A percentile compares a stretch with the other conserved stretches of the same genome.
These are phyloP conservation scores for Epichloe typhina DNA, from an alignment of 2,329 filamentous ascomycete genomes.

Conservation along the genomic window DNA sequence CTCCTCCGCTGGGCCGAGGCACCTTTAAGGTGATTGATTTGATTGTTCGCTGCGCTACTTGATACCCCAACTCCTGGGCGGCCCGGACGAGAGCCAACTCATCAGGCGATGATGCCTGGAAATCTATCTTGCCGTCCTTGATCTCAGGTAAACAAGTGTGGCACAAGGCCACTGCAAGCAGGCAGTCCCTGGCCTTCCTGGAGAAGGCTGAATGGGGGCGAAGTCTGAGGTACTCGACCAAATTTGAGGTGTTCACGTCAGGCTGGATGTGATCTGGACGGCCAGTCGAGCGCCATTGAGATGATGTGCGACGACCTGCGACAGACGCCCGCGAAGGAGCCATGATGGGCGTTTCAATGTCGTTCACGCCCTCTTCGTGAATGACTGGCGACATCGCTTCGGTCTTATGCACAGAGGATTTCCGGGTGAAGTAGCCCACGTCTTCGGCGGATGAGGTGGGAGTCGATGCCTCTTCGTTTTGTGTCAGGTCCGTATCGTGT, in stretches of 20 bases:
- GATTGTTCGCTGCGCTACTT: conserved; percentile 61
- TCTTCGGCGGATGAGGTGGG: not conserved
- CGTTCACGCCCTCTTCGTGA: conserved; percentile 15
- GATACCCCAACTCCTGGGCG: conserved; percentile 72
- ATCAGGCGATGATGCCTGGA: conserved; percentile 82
- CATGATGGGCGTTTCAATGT: conserved; percentile 11
- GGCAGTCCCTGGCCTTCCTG: conserved; percentile 65
- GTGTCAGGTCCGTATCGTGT: conserved; percentile 58
- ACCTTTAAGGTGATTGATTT: conserved; percentile 48
- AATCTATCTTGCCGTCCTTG: conserved; percentile 56
- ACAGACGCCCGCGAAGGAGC: conserved; percentile 20
- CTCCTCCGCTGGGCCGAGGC: conserved; percentile 21
- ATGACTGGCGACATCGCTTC: conserved; percentile 18
- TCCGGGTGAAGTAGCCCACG: conserved; percentile 6
- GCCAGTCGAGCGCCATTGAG: conserved; percentile 35
- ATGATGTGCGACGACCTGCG: conserved; percentile 31
- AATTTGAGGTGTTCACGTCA: conserved; percentile 53
- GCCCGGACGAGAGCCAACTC: conserved; percentile 77
- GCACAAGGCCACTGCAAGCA: conserved; percentile 74
- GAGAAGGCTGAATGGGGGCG: conserved; percentile 68
- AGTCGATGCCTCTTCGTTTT: conserved; percentile 15
- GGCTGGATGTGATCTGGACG: conserved; percentile 38
- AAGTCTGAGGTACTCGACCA: conserved; percentile 63
- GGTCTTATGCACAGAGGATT: conserved; percentile 16
- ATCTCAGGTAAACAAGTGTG: conserved; percentile 83